Base-by-base conservation (phyloP, 306 rosid species). In the Cucumis hystrix region DNA sequence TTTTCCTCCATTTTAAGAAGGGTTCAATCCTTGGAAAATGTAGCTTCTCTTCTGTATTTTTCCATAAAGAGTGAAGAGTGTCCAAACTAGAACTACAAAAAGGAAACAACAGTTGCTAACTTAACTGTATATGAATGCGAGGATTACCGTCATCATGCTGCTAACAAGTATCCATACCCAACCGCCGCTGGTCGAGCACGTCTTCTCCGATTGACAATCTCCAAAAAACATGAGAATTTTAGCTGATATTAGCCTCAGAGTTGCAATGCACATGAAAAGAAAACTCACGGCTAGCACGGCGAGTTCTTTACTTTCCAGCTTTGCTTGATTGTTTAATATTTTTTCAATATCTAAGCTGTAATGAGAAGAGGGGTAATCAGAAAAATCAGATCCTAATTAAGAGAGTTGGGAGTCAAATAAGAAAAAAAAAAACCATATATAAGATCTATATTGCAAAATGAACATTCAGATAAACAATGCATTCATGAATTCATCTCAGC, bases 241-340 rank as follows among this genome's bases (percentile, higher is more conserved):
- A 20, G 81, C 79, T 20, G 85, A 86, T 81, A 87, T 73, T 76
- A 91, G 83, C 81, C 83, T 84, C 77, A 93, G 81, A 86, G 85
- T 72, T 56, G 96, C 90, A 39, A 88, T 80, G 84, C 91, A 86
- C 79, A 84, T 73, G 75, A 88, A 88, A 80, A 89, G 73, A 21
- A 89, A 86, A 82, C 97, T 89, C 65, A 87, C 86, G 28, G 85
- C 88, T 73, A 93, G 83, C 33, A 91, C 87, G 0, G 92, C 90
- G 39, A 91, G 91, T 83, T 89, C 96, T 83, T 85, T 93, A 56
- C 79, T 84, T 84, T 91, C 96, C 35, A 84, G 76, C 67, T 78
- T 82, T 49, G 85, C 89, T 80, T 93, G 93, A 79, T 88, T 86
- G n/a, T 82, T 83, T 13, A 70, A 85, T 37, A 87, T 72, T 80